phyloP scores from a whole-genome alignment of 768 basidiomycete genomes.

The Kwoniella heveanensis region DNA sequence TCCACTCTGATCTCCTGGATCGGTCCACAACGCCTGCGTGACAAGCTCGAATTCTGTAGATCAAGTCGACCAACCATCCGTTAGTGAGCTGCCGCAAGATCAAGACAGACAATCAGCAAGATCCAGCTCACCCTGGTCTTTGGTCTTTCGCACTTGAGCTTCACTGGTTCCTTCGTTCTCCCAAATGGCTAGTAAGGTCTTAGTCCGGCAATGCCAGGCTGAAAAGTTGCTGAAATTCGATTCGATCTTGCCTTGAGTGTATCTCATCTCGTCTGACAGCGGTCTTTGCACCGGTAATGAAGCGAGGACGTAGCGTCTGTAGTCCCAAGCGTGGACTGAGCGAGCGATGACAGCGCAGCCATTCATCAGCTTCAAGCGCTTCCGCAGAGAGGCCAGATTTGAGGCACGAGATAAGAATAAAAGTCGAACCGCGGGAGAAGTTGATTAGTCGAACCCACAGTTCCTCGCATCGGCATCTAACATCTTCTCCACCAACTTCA shows the following conservation, averaged over 20 bases:
- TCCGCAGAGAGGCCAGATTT: neutral
- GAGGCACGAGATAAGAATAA: too few relatives aligned
- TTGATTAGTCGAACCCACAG: constrained; percentile 68
- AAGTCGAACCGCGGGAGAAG: too few relatives aligned
- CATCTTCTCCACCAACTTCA: constrained; percentile 88
- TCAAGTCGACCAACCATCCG: too few relatives aligned
- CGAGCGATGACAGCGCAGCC: neutral
- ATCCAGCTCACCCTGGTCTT: constrained; percentile 67
- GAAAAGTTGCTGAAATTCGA: constrained; percentile 96
- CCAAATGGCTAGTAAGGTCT: constrained; percentile 72
- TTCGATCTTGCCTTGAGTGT: constrained; percentile 87
- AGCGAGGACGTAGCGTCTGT: constrained; percentile 79
- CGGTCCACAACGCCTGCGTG: constrained; percentile 91
- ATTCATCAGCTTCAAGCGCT: neutral
- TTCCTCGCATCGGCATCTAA: constrained; percentile 88
- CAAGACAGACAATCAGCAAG: too few relatives aligned
- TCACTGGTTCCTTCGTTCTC: constrained; percentile 54
- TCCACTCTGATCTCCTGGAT: constrained; percentile 92
- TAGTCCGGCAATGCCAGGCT: constrained; percentile 97
- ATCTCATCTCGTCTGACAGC: constrained; percentile 73
- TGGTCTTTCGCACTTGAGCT: constrained; percentile 62
- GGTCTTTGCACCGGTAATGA: constrained; percentile 62
- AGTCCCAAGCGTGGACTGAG: constrained; percentile 91
- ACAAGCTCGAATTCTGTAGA: constrained; percentile 84
- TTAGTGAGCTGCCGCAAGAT: too few relatives aligned